A percentile compares a stretch with the other conserved stretches of the same genome.
phyloP scores from a whole-genome alignment of 345 rosid species.

The Eucalyptus shirleyi region DNA sequence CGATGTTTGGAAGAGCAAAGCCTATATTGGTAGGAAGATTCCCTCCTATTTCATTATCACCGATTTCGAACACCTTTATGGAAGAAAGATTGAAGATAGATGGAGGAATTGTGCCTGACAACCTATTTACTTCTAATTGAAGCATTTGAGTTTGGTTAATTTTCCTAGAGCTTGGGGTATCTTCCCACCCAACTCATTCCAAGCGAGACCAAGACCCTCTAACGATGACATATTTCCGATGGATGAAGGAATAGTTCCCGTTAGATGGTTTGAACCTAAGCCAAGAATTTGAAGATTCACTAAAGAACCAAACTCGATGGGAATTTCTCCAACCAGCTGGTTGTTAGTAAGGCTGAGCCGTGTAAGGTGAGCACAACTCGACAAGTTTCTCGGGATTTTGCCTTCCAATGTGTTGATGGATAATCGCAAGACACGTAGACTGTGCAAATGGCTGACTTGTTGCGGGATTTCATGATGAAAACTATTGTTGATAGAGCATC shows the following conservation, averaged over 20 bases:
- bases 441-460: not conserved
- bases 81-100: constrained; percentile 17
- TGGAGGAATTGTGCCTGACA: constrained; percentile 6
- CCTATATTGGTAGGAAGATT: constrained; percentile 2
- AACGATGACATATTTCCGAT: constrained; percentile 12
- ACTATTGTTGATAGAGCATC: not conserved
- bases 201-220: not conserved
- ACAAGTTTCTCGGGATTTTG: not conserved
- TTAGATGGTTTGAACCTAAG: not conserved
- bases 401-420: not conserved
- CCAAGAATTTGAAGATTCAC: not conserved
- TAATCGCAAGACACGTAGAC: not conserved
- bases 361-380: not conserved
- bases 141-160: not conserved
- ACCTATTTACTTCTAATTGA: not conserved
- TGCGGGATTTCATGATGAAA: not conserved
- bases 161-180: constrained; percentile 2
- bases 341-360: rapidly evolving
- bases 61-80: not conserved
- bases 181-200: not conserved
- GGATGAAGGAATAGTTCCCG: constrained; percentile 1
- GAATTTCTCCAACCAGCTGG: not conserved
- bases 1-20: not conserved
- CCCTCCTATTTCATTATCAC: not conserved
- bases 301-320: not conserved